Evolutionary conservation across 495 filamentous ascomycete genomes (phyloP).

Genomic region (Zalerion maritima): DNA sequence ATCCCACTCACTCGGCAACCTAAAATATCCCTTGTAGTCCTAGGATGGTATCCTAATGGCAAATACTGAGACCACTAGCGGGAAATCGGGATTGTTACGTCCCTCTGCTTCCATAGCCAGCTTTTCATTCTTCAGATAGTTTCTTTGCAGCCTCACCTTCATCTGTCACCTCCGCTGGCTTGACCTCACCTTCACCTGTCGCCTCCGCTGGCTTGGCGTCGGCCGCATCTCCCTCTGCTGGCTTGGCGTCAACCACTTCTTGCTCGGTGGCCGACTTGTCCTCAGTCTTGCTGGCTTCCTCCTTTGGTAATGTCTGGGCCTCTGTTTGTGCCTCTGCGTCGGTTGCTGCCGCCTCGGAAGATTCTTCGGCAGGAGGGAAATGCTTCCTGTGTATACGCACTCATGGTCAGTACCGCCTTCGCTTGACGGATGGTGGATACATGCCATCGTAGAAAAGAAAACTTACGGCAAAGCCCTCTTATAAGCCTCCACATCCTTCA

Average conservation of each 20-base stretch:
- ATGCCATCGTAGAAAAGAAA: not conserved
- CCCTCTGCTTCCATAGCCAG: not conserved
- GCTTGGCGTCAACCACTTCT: too few relatives aligned
- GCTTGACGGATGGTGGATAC: too few relatives aligned
- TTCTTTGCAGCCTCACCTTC: not conserved
- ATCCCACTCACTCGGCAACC: slow-evolving; percentile 2
- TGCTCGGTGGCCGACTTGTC: too few relatives aligned
- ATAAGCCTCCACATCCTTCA: slow-evolving; percentile 65
- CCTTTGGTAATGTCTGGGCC: too few relatives aligned
- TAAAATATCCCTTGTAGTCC: slow-evolving; percentile 1
- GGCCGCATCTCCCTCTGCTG: too few relatives aligned
- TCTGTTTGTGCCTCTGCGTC: too few relatives aligned
- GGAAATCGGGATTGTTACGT: too few relatives aligned
- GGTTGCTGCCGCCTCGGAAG: too few relatives aligned
- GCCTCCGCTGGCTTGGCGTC: not conserved
- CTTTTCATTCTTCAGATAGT: not conserved
- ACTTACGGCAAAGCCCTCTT: slow-evolving; percentile 57
- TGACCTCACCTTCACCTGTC: too few relatives aligned
- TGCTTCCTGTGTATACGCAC: not conserved
- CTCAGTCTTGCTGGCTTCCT: too few relatives aligned
- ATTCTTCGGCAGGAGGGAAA: not conserved
- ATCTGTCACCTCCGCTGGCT: not conserved
- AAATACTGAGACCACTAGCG: too few relatives aligned
- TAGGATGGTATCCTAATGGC: not conserved
- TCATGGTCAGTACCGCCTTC: not conserved